Evolutionary conservation across 1,284 basidiomycete genomes (phyloP).

Genomic region (Albatrellus sp.): DNA sequence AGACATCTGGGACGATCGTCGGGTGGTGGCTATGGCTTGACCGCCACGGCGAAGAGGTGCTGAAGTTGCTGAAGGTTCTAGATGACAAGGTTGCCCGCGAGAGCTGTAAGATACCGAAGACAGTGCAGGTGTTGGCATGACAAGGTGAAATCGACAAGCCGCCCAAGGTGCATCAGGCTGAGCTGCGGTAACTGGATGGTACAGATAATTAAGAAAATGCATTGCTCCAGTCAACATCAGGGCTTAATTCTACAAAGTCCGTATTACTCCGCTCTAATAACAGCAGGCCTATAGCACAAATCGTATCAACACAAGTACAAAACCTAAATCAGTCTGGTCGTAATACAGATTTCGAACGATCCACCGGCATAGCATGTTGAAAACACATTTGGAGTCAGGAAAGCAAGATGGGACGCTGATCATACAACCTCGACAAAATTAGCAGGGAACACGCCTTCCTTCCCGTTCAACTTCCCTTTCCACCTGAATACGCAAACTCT

Average conservation of each 20-base stretch:
- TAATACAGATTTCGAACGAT: background rate
- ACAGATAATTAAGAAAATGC: no score
- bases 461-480: conserved; percentile 27
- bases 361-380: background rate
- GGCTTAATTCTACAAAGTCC: no score
- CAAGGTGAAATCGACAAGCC: no score
- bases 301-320: no score
- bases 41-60: conserved; percentile 1
- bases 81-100: no score
- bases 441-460: conserved; percentile 47
- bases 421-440: conserved; percentile 48
- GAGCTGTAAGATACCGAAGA: no score
- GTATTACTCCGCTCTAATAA: no score
- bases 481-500: conserved; percentile 5
- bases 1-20: background rate
- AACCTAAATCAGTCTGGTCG: background rate
- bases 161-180: no score
- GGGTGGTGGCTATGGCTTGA: conserved; percentile 1
- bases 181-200: no score
- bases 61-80: background rate
- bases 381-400: background rate
- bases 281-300: no score
- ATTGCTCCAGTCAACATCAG: no score
- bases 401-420: background rate
- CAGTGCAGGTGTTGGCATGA: no score